These are phyloP conservation scores for Aspergillus nidulans DNA, from an alignment of 495 filamentous ascomycete species.

Conservation along the genomic window DNA sequence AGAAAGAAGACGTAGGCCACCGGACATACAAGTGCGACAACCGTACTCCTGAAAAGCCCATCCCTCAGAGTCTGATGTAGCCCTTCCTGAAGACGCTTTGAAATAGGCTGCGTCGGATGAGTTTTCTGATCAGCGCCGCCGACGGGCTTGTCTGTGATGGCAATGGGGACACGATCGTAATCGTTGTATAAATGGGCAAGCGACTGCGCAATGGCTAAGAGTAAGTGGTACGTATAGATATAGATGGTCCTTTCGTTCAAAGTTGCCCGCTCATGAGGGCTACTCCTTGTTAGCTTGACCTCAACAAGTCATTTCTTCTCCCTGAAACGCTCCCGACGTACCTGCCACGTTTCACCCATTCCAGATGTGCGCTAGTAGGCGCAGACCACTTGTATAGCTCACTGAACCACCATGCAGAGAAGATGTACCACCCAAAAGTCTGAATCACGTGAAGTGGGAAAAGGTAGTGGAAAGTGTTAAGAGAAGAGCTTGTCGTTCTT, in stretches of 20 bases:
- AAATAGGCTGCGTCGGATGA: constrained; percentile 29
- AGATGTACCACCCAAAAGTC: constrained; percentile 65
- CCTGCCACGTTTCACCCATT: constrained; percentile 65
- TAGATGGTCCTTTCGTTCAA: constrained; percentile 87
- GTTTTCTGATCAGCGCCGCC: constrained; percentile 35
- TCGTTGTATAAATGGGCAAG: constrained; percentile 66
- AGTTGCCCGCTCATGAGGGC: constrained; percentile 63
- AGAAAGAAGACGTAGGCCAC: constrained; percentile 63
- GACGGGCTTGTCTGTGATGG: constrained; percentile 34
- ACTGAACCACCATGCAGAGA: constrained; percentile 78
- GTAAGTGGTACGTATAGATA: constrained; percentile 63
- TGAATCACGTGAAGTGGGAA: constrained; percentile 57
- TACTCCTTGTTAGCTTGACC: constrained; percentile 20
- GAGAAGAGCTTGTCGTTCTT: constrained; percentile 64
- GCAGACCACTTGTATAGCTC: constrained; percentile 77
- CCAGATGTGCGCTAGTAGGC: constrained; percentile 57
- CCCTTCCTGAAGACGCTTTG: constrained; percentile 28
- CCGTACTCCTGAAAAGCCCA: constrained; percentile 37
- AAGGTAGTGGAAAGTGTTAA: constrained; percentile 55
- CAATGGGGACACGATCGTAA: constrained; percentile 64
- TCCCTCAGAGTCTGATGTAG: constrained; percentile 22
- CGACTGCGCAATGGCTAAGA: constrained; percentile 66
- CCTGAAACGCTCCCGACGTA: constrained; percentile 24
- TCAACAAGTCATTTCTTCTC: neutral
- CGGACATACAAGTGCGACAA: constrained; percentile 41